phyloP scores from a whole-genome alignment of 495 filamentous ascomycete species.

The Cetradonia linearis region DNA sequence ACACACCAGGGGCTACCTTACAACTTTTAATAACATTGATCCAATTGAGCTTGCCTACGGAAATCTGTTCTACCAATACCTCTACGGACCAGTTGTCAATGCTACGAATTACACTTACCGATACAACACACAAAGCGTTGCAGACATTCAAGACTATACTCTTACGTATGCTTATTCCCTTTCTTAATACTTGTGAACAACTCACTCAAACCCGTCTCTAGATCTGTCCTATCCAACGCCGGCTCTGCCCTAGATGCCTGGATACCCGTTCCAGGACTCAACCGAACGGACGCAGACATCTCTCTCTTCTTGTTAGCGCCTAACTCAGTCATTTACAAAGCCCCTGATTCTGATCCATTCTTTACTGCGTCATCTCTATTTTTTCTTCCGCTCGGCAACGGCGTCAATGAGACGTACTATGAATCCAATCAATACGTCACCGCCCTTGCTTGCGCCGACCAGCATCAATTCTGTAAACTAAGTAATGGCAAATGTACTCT shows the following conservation, averaged over 20 bases:
- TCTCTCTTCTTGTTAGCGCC: slow-evolving; percentile 28
- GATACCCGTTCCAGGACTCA: slow-evolving; percentile 24
- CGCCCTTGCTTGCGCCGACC: slow-evolving; percentile 27
- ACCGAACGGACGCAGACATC: slow-evolving; percentile 29
- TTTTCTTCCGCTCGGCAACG: neutral
- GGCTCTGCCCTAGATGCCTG: slow-evolving; percentile 1
- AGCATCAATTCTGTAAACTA: slow-evolving; percentile 29
- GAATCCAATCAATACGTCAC: slow-evolving; percentile 13
- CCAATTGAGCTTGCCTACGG: slow-evolving; percentile 1
- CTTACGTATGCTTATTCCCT: slow-evolving; percentile 17
- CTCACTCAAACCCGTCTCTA: neutral
- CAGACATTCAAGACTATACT: slow-evolving; percentile 19
- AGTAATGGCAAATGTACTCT: slow-evolving; percentile 17
- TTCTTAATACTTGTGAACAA: neutral
- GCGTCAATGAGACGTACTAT: slow-evolving; percentile 18
- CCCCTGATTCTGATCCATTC: slow-evolving; percentile 25
- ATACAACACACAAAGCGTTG: slow-evolving; percentile 17
- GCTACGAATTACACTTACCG: slow-evolving; percentile 22
- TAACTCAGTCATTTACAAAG: slow-evolving; percentile 25
- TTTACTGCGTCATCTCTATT: slow-evolving; percentile 21
- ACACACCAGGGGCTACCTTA: slow-evolving; percentile 6
- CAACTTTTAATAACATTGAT: slow-evolving; percentile 7
- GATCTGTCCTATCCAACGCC: neutral
- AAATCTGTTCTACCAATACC: neutral
- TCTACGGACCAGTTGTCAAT: slow-evolving; percentile 5